Conservation (phyloP, 768 basidiomycete genomes). For the Phanerochaete sordida region DNA sequence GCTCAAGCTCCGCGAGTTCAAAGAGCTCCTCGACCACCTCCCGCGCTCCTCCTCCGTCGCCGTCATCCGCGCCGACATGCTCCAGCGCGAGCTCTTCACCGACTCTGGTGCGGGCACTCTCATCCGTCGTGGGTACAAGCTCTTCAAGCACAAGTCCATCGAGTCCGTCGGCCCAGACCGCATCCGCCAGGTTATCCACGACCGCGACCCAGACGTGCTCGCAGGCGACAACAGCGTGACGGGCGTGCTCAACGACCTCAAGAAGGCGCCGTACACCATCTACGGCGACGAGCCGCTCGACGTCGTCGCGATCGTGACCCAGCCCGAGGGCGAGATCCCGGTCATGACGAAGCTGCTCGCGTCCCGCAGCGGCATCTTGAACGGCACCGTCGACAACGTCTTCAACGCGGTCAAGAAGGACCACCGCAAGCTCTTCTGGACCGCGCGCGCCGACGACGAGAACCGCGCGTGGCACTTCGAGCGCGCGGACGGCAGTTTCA, state of each 20-base stretch:
- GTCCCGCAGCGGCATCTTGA: conserved; percentile 84
- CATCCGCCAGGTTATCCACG: conserved; percentile 91
- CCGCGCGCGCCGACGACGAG: conserved; percentile 93
- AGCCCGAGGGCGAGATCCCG: conserved; percentile 84
- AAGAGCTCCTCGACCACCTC: conserved; percentile 96
- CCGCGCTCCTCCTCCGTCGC: conserved; percentile 98
- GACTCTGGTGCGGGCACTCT: conserved; percentile 97
- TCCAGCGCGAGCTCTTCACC: conserved; percentile 98
- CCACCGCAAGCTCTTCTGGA: conserved; percentile 94
- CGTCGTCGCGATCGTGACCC: conserved; percentile 89
- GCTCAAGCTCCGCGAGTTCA: conserved; percentile 98
- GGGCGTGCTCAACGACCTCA: conserved; percentile 78
- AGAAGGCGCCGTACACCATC: conserved; percentile 83
- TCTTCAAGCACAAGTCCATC: conserved; percentile 83
- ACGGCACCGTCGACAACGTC: conserved; percentile 95
- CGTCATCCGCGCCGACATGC: conserved; percentile 87
- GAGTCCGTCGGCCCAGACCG: conserved; percentile 89
- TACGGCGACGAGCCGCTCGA: conserved; percentile 99
- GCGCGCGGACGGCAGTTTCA: conserved; percentile 96
- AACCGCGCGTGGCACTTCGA: conserved; percentile 99
- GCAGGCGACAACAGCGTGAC: conserved; percentile 82
- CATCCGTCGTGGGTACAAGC: conserved; percentile 96
- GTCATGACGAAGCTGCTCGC: conserved; percentile 92
- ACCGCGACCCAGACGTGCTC: conserved; percentile 91
- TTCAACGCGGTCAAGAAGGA: conserved; percentile 97